Percentiles rank a stretch among this genome's conserved stretches.
These are phyloP conservation scores for Hortaea sp. DNA, from an alignment of 2,329 filamentous ascomycete genomes.

Conservation along the genomic window DNA sequence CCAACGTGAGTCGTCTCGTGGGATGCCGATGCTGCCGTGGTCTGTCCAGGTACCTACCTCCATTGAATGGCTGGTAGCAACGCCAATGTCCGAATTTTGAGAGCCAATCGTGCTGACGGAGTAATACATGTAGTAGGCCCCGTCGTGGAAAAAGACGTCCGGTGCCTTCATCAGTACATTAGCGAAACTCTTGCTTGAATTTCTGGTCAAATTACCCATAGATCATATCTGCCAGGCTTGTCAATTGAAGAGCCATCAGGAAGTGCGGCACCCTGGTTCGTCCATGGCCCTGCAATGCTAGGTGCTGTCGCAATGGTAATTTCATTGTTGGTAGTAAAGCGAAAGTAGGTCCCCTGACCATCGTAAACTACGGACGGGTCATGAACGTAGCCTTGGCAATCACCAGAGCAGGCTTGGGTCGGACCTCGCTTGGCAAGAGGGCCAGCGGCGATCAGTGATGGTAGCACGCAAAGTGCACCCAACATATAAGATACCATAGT, in stretches of 20 bases:
- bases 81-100: constrained; percentile 38
- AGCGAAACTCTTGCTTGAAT: background rate
- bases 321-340: constrained; percentile 42
- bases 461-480: background rate
- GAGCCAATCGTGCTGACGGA: constrained; percentile 30
- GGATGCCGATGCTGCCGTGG: constrained; percentile 49
- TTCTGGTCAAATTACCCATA: constrained; percentile 3
- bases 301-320: constrained; percentile 41
- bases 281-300: constrained; percentile 41
- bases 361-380: constrained; percentile 41
- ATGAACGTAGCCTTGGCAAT: constrained; percentile 33
- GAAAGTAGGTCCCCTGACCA: constrained; percentile 41
- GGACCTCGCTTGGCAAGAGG: background rate
- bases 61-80: constrained; percentile 39
- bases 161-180: background rate
- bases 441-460: background rate
- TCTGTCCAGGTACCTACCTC: constrained; percentile 51
- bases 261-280: constrained; percentile 36
- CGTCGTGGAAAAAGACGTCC: constrained; percentile 35
- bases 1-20: constrained; percentile 26
- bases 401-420: constrained; percentile 26
- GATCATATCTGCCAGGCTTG: constrained; percentile 29
- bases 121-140: constrained; percentile 55
- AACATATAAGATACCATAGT: background rate
- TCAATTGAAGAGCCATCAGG: constrained; percentile 34